phyloP scores from a whole-genome alignment of 305 asterid genomes.

The Ajuga reptans region DNA sequence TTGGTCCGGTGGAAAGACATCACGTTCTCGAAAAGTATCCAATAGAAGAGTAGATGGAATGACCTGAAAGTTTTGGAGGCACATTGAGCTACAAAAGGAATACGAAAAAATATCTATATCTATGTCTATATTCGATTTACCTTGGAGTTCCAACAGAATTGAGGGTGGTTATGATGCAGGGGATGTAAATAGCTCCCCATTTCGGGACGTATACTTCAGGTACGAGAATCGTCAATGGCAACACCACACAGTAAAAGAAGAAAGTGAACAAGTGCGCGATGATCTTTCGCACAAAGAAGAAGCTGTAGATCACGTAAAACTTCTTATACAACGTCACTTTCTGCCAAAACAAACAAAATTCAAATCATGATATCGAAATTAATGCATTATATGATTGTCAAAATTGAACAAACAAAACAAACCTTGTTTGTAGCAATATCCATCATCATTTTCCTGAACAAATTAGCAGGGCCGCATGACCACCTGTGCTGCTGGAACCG shows the following conservation, averaged over 20 bases:
- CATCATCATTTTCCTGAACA: slow-evolving; percentile 38
- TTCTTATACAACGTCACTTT: slow-evolving; percentile 74
- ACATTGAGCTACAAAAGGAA: too few species aligned
- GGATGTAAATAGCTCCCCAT: slow-evolving; percentile 93
- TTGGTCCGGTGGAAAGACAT: slow-evolving; percentile 94
- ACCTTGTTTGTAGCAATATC: slow-evolving; percentile 38
- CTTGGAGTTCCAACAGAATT: slow-evolving; percentile 89
- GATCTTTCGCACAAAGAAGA: slow-evolving; percentile 91
- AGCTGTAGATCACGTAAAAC: slow-evolving; percentile 86
- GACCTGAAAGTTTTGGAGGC: slow-evolving; percentile 47
- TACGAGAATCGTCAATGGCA: slow-evolving; percentile 63
- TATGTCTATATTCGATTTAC: too few species aligned
- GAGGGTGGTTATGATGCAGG: slow-evolving; percentile 76
- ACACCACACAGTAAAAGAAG: slow-evolving; percentile 73
- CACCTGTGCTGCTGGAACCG: slow-evolving; percentile 46
- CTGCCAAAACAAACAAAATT: slow-evolving; percentile 34
- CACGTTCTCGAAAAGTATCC: slow-evolving; percentile 94
- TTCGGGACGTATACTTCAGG: slow-evolving; percentile 83
- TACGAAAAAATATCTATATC: too few species aligned
- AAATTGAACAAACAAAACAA: neutral
- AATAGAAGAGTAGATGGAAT: slow-evolving; percentile 68
- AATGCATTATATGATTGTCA: too few species aligned
- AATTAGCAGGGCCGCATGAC: slow-evolving; percentile 45
- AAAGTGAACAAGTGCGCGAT: slow-evolving; percentile 89
- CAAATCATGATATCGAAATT: neutral